These are phyloP conservation scores for Phalaenopsis hybrid DNA, from an alignment of 116 monocot genomes.

Conservation along the genomic window DNA sequence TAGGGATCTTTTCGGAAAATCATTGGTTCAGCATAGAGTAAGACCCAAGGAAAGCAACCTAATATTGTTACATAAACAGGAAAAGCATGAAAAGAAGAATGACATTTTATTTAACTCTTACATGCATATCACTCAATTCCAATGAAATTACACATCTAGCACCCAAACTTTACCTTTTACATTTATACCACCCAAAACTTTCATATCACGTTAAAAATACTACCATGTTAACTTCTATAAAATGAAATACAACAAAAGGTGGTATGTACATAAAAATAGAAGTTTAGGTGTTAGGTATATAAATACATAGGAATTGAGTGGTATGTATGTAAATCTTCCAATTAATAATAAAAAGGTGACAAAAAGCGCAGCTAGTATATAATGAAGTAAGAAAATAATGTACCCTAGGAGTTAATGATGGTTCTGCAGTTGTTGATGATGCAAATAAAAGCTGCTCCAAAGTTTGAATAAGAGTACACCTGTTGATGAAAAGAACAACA, in stretches of 20 bases:
- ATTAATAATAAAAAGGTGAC: background rate
- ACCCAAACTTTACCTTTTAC: too few relatives aligned
- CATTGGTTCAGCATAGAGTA: background rate
- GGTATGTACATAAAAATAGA: too few relatives aligned
- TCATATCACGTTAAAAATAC: too few relatives aligned
- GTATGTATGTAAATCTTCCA: too few relatives aligned
- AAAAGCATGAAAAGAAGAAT: background rate
- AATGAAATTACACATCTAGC: too few relatives aligned
- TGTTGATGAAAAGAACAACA: conserved; percentile 20
- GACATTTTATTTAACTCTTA: background rate
- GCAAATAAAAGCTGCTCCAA: conserved; percentile 87
- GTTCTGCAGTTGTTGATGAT: conserved; percentile 71
- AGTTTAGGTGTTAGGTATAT: too few relatives aligned
- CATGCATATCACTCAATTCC: too few relatives aligned
- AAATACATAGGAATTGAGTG: too few relatives aligned
- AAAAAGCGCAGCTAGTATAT: background rate
- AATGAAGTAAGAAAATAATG: background rate
- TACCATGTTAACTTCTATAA: too few relatives aligned
- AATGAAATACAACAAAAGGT: too few relatives aligned
- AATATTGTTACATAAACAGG: background rate
- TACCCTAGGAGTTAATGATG: conserved; percentile 87
- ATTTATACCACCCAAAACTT: too few relatives aligned
- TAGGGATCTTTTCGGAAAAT: background rate
- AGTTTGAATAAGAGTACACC: conserved; percentile 87
- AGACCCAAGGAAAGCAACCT: background rate